These are phyloP conservation scores for Monosporascus sp. DNA, from an alignment of 2,329 filamentous ascomycete genomes.

Conservation along the genomic window DNA sequence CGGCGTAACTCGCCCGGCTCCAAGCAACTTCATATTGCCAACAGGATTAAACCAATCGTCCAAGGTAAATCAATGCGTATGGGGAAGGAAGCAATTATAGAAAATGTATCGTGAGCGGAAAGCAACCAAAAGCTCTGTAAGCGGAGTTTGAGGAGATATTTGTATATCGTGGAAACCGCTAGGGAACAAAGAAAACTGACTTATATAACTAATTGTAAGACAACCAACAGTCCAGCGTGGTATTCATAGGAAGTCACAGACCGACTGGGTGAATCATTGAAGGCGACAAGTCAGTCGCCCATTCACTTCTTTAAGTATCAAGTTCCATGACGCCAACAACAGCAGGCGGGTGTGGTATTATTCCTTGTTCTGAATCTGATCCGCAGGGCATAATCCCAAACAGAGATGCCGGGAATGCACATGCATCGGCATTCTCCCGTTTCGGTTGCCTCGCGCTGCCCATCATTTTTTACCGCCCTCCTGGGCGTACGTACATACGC, in stretches of 20 bases:
- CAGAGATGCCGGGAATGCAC: too few relatives aligned
- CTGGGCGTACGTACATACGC: neutral
- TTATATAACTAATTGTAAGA: neutral
- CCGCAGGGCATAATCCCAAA: too few relatives aligned
- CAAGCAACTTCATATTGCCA: slow-evolving; percentile 2
- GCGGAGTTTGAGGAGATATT: neutral
- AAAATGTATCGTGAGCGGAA: neutral
- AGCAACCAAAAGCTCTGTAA: neutral
- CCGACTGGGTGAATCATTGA: neutral
- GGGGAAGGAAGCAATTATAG: neutral
- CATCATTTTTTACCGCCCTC: neutral
- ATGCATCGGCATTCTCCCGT: too few relatives aligned
- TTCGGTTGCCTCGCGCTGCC: neutral
- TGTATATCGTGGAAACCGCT: neutral
- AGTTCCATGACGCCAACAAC: neutral
- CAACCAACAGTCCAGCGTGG: neutral
- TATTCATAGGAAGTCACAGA: neutral
- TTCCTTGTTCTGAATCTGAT: too few relatives aligned
- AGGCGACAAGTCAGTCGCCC: neutral
- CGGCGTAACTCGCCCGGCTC: slow-evolving; percentile 9
- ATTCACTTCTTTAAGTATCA: neutral
- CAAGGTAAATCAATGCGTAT: neutral
- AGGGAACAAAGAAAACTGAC: neutral
- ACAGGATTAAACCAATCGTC: neutral
- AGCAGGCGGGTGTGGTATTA: neutral